Evolutionary conservation across 768 basidiomycete genomes (phyloP), one percentile per base, ranked within the genome.

Genomic region (Lactarius psammicola): DNA sequence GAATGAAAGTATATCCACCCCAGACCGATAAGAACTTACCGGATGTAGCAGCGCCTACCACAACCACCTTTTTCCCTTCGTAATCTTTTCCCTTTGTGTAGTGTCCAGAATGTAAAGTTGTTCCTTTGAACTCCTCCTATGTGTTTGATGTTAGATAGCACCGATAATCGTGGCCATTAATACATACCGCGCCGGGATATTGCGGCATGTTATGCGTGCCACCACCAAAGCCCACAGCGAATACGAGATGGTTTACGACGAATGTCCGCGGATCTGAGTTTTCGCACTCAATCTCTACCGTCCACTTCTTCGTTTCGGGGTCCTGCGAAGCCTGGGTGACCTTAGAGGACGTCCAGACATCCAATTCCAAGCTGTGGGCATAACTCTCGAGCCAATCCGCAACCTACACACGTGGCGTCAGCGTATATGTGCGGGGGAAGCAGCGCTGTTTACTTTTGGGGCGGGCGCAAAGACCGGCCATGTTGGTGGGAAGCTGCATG

Each of bases 321-420:
- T 68, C 67, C 44, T 70, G 69, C n/a, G 42, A 53, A 18, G 69
- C 62, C 18, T 44, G 58, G 9, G 60, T 63, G 49, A 68, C 64
- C 3, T 65, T 71, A 13, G 75, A 72, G 10, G 72, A 82, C n/a
- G 81, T 84, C 87, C 87, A 88, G 8, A 86, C 80, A 69, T 87
- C 84, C 61, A 89, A 76, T 66, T 88, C 88, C 63, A 89, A 74
- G 2, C 78, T 71, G 18, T 83, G 79, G 1, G 85, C 85, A 71
- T 88, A 89, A 63, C 74, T 78, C 74, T 89, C 88, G 3, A 90
- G 79, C 86, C 86, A 89, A 66, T 85, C 83, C 0, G 87, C 88
- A 18, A 89, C 74, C 81, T 87, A 71, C 54, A 23, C 20, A 42
- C 38, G 13, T 42, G 20, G 23, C 11, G 51, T 66, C 56, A 66